Evolutionary conservation across 306 rosid species (phyloP).

Genomic region (Vigna angularis): DNA sequence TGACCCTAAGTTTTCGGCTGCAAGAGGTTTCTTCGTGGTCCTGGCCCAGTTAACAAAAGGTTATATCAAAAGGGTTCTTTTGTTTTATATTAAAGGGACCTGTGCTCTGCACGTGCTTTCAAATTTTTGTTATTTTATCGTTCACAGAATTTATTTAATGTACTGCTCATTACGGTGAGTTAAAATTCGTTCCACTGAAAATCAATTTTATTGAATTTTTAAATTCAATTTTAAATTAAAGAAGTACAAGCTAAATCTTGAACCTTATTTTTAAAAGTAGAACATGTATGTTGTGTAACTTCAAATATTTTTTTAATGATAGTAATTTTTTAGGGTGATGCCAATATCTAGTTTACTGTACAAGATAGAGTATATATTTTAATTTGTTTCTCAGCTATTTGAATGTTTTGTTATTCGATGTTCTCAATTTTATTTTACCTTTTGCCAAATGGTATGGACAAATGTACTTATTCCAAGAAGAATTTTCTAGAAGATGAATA

Average conservation of each 20-base stretch:
- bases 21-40: background rate
- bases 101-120: background rate
- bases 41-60: background rate
- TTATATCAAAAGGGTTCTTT: no score
- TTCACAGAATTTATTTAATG: no score
- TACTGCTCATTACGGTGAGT: no score
- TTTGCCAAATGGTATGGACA: background rate
- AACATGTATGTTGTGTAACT: background rate
- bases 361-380: background rate
- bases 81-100: background rate
- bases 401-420: background rate
- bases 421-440: background rate
- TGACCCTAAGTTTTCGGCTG: conserved; percentile 7
- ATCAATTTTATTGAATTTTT: background rate
- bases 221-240: background rate
- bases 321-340: background rate
- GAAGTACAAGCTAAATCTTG: background rate
- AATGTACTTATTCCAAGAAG: background rate
- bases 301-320: background rate
- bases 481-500: no score
- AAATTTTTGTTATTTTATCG: no score
- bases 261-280: background rate
- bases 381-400: background rate
- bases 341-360: background rate
- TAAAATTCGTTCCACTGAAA: background rate